Conservation (phyloP, 768 basidiomycete species). For the Psilocybe cubensis region DNA sequence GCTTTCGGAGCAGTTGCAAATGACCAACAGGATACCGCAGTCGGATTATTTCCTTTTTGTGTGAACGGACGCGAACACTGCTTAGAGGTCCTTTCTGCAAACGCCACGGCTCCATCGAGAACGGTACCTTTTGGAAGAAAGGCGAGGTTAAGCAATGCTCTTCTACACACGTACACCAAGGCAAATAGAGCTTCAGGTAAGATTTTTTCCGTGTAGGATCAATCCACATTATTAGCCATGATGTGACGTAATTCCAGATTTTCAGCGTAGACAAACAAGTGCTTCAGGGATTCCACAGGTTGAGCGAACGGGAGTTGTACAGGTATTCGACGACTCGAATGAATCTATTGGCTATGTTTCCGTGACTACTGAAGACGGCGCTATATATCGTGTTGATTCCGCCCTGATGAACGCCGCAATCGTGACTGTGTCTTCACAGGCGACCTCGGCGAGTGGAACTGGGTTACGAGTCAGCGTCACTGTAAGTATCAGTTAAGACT, state of each 20-base stretch:
- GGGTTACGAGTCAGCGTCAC: not conserved
- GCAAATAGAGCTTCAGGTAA: not conserved
- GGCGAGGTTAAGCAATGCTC: conserved; percentile 1
- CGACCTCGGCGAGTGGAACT: not conserved
- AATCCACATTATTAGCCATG: not conserved
- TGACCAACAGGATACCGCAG: not conserved
- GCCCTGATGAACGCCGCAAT: not conserved
- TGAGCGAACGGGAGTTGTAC: not conserved
- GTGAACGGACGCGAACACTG: not conserved
- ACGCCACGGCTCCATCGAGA: not conserved
- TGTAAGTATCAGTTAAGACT: not conserved
- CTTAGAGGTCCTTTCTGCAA: not conserved
- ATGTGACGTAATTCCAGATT: not conserved
- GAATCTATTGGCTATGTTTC: not conserved
- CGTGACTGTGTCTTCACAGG: not conserved
- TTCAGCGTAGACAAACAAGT: not conserved
- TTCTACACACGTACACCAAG: not conserved
- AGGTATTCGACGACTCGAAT: not conserved
- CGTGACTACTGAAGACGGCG: not conserved
- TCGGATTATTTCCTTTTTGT: not conserved
- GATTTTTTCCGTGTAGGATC: not conserved
- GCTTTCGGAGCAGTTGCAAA: not conserved
- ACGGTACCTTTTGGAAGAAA: not conserved
- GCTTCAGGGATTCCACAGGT: not conserved
- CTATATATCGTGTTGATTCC: not conserved